phyloP scores from a whole-genome alignment of 495 filamentous ascomycete species.

The Elasticomyces elasticus region DNA sequence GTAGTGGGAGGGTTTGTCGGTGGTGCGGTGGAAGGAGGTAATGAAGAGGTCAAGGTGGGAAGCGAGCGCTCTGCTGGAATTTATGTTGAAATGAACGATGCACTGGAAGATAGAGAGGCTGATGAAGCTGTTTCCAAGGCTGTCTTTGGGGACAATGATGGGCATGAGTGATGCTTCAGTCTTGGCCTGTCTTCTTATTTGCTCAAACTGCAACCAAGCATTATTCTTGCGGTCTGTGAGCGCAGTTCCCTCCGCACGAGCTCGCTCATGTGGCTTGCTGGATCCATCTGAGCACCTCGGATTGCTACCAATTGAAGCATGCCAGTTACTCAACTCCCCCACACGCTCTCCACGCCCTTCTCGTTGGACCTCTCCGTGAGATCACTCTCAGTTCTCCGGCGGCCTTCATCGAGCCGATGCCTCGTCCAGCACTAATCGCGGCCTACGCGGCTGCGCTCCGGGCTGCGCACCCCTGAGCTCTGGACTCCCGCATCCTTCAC shows the following conservation, averaged over 20 bases:
- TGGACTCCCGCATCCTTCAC: too few relatives aligned
- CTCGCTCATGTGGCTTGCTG: background rate
- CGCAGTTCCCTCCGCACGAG: background rate
- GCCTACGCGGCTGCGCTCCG: too few relatives aligned
- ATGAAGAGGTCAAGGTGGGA: background rate
- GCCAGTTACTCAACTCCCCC: too few relatives aligned
- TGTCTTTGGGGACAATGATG: conserved; percentile 85
- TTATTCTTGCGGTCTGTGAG: background rate
- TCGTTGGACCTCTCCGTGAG: too few relatives aligned
- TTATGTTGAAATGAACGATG: conserved; percentile 80
- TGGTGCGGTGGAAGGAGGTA: background rate
- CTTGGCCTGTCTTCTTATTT: background rate
- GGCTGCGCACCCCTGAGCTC: too few relatives aligned
- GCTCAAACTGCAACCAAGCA: background rate
- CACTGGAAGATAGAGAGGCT: conserved; percentile 67
- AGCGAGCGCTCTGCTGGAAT: conserved; percentile 37
- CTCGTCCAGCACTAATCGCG: too few relatives aligned
- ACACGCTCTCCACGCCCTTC: too few relatives aligned
- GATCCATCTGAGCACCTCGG: background rate
- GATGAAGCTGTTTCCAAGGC: conserved; percentile 82
- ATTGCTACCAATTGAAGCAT: too few relatives aligned
- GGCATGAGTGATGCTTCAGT: conserved; percentile 44
- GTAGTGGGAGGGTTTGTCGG: background rate
- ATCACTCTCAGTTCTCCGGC: too few relatives aligned
- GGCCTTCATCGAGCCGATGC: too few relatives aligned